A percentile compares a stretch with the other conserved stretches of the same genome.
phyloP scores from a whole-genome alignment of 306 rosid genomes.

The Ochetophila trinervis region DNA sequence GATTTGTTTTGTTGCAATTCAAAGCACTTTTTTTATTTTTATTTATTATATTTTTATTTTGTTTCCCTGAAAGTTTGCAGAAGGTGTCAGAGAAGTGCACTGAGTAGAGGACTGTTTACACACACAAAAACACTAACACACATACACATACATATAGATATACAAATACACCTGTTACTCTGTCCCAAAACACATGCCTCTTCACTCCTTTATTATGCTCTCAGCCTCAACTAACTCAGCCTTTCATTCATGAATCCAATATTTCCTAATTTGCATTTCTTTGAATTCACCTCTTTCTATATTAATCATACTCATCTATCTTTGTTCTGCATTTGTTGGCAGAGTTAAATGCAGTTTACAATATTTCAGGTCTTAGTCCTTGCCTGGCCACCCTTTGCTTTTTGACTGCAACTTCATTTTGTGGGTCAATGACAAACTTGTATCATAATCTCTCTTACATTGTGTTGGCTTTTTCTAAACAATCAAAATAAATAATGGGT shows the following conservation, averaged over 20 bases:
- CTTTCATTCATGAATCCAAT: slow-evolving; percentile 45
- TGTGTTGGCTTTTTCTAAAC: neutral
- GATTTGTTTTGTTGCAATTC: slow-evolving; percentile 61
- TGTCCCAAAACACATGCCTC: slow-evolving; percentile 69
- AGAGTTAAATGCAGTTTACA: slow-evolving; percentile 26
- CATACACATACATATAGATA: too few species aligned
- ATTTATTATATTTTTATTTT: too few species aligned
- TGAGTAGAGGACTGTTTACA: slow-evolving; percentile 59
- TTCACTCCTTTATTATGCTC: slow-evolving; percentile 27
- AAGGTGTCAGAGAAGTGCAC: slow-evolving; percentile 64
- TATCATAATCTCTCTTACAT: neutral
- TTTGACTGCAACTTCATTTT: slow-evolving; percentile 9
- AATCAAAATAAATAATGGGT: too few species aligned
- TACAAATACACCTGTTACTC: slow-evolving; percentile 31
- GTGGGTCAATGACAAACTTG: slow-evolving; percentile 8
- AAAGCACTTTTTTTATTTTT: slow-evolving; percentile 45
- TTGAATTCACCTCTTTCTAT: slow-evolving; percentile 42
- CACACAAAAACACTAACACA: neutral
- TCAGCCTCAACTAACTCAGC: slow-evolving; percentile 44
- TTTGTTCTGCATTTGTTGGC: slow-evolving; percentile 32
- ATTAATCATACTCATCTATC: slow-evolving; percentile 29
- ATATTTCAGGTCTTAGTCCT: slow-evolving; percentile 26
- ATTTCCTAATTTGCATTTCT: slow-evolving; percentile 33
- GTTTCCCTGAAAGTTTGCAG: slow-evolving; percentile 27
- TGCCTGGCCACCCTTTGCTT: slow-evolving; percentile 35